Conservation (phyloP, 257 asterid genomes). For the Plectranthus barbatus region DNA sequence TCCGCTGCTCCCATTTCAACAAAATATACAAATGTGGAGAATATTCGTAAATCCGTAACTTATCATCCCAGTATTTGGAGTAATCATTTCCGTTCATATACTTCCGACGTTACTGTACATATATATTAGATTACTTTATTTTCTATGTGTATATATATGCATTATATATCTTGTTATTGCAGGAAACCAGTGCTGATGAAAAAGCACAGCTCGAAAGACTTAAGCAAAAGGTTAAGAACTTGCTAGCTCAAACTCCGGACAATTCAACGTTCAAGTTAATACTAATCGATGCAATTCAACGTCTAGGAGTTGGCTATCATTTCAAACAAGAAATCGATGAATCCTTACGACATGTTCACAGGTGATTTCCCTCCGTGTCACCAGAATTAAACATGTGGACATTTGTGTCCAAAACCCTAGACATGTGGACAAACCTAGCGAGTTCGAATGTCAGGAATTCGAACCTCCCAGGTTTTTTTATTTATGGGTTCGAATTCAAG, state of each 20-base stretch:
- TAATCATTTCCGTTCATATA: background rate
- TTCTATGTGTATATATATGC: background rate
- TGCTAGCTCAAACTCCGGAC: background rate
- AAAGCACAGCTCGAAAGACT: background rate
- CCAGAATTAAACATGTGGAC: too few species aligned
- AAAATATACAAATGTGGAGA: background rate
- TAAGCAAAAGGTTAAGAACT: constrained; percentile 2
- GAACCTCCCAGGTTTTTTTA: too few species aligned
- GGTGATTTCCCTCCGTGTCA: too few species aligned
- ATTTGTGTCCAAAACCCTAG: too few species aligned
- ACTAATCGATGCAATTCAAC: constrained; percentile 22
- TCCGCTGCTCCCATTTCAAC: background rate
- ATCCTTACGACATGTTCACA: background rate
- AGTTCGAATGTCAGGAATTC: too few species aligned
- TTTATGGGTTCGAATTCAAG: too few species aligned
- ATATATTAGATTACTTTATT: too few species aligned
- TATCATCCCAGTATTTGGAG: constrained; percentile 1
- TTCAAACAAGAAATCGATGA: constrained; percentile 6
- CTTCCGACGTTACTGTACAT: background rate
- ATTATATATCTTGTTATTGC: background rate
- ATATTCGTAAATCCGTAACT: background rate
- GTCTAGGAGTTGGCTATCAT: constrained; percentile 24
- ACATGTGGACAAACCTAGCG: too few species aligned
- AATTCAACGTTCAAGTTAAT: background rate
- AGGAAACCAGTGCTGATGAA: constrained; percentile 4